Evolutionary conservation across 345 rosid species (phyloP).

Genomic region (Populus ilicifolia): DNA sequence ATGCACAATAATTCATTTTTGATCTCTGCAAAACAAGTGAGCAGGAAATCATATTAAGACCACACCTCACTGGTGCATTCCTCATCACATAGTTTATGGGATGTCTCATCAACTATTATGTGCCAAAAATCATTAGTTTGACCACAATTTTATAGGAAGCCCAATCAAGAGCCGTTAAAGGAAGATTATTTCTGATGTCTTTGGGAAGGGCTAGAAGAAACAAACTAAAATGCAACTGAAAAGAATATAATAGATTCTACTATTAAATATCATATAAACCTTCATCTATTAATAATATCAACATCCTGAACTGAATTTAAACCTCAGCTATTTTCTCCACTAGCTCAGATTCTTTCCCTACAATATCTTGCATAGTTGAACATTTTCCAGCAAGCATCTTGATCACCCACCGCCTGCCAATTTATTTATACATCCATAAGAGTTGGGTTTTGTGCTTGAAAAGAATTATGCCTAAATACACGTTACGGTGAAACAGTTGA

Average conservation of each 20-base stretch:
- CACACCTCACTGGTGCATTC: neutral
- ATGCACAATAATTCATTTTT: slow-evolving; percentile 96
- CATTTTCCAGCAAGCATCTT: slow-evolving; percentile 53
- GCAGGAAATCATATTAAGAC: slow-evolving; percentile 6
- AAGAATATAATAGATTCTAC: slow-evolving; percentile 10
- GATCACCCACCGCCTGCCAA: slow-evolving; percentile 84
- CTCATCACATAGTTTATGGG: neutral
- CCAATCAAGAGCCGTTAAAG: neutral
- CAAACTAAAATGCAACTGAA: slow-evolving; percentile 7
- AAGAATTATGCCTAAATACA: neutral
- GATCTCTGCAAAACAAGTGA: slow-evolving; percentile 54
- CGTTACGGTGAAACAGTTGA: slow-evolving; percentile 1
- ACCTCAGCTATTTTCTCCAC: slow-evolving; percentile 91
- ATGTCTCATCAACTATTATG: neutral
- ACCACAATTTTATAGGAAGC: neutral
- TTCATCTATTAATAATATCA: slow-evolving; percentile 40
- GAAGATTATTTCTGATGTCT: neutral
- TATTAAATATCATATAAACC: slow-evolving; percentile 39
- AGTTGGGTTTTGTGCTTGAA: neutral
- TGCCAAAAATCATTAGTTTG: neutral
- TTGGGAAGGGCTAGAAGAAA: neutral
- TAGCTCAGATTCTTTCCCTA: slow-evolving; percentile 75
- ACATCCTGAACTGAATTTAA: slow-evolving; percentile 43
- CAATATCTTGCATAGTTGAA: slow-evolving; percentile 45
- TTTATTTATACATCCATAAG: slow-evolving; percentile 4